Base-by-base conservation (phyloP, 192 early-diverging fungal species). In the Borealophlyctis nickersoniae region DNA sequence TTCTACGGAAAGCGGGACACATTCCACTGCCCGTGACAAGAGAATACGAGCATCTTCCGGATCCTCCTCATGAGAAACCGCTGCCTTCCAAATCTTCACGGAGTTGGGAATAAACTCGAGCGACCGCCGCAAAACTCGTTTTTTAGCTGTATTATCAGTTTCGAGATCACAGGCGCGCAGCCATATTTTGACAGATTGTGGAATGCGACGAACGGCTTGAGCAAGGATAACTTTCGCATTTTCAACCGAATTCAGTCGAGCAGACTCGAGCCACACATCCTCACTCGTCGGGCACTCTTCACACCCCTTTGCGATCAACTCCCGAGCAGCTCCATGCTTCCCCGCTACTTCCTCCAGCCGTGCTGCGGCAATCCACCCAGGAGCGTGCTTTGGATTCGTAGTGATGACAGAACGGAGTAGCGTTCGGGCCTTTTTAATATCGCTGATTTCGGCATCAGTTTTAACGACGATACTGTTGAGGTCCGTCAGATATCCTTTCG, bases 331-430 rank as follows among this genome's bases (percentile, higher is more conserved):
- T 1, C 81, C 75, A 49, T 86, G 72, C 63, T 95, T 93, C 19
- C 88, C 85, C 0, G 93, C 94, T 4, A 89, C 81, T 72, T 99
- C 95, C 77, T 99, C 97, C 36, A 98, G 74, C 52, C 96, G 88
- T 11, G 97, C 97, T 4, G 94, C 93, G 0, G 95, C 94, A 64
- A 98, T 96, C 97, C 97, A 99, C 39, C 94, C 97, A 22, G 95
- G 90, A 3, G 93, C 95, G 60, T 97, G 91, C 63, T 94, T 93
- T 9, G 95, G 95, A 73, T 96, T 98, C 2, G 97, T 90, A 11
- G 83, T 84, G 30, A 89, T 96, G 33, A 99, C 92, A 0, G 95
- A 96, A 45, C 85, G 84, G 9, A 98, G 79, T 32, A 99, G 78
- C 45, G 87, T 77, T 3, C 97, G 83, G 0, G 95, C 95, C 49